phyloP scores from a whole-genome alignment of 768 basidiomycete genomes.

The Inosperma sp. region DNA sequence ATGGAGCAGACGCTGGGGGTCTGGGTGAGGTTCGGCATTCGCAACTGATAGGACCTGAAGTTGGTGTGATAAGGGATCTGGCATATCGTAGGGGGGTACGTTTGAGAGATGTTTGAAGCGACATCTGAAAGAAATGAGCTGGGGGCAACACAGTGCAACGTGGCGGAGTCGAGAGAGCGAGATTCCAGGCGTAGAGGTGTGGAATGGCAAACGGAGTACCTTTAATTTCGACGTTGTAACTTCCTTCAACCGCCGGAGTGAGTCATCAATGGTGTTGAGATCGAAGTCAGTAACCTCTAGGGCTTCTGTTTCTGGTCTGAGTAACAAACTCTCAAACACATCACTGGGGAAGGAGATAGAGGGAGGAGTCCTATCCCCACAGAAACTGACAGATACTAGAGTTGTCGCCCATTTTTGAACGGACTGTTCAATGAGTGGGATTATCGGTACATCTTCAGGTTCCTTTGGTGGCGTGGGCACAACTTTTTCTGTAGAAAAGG shows the following conservation, averaged over 20 bases:
- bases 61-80: neutral
- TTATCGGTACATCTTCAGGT: no score
- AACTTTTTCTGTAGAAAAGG: no score
- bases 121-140: constrained; percentile 10
- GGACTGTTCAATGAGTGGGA: neutral
- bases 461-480: no score
- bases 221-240: constrained; percentile 1
- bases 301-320: neutral
- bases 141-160: constrained; percentile 9
- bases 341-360: neutral
- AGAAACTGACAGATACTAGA: neutral
- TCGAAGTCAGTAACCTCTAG: constrained; percentile 8
- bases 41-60: neutral
- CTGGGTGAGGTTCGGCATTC: neutral
- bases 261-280: neutral
- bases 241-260: neutral
- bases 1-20: neutral
- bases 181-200: neutral
- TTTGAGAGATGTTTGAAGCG: neutral
- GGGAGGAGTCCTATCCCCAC: neutral
- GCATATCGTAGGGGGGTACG: neutral
- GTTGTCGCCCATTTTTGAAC: neutral
- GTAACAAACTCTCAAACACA: neutral
- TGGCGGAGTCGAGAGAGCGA: neutral
- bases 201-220: constrained; percentile 9